A percentile compares a stretch with the other conserved stretches of the same genome.
Evolutionary conservation across 176 grass and related monocot species (phyloP).

Genomic region (Avena eriantha): DNA sequence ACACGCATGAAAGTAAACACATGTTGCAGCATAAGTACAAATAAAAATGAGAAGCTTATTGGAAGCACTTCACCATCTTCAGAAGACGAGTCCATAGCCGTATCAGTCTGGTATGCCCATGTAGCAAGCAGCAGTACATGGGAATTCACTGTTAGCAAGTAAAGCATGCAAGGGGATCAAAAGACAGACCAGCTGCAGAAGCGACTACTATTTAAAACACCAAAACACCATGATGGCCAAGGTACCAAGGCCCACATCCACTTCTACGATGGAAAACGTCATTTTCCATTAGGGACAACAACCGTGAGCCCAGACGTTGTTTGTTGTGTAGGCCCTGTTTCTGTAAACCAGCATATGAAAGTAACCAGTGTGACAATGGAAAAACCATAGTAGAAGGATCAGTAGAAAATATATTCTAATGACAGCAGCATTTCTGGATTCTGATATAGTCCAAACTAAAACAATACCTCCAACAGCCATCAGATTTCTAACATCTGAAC

Average conservation of each 20-base stretch:
- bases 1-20: not conserved
- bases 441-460: not conserved
- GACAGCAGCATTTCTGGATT: not conserved
- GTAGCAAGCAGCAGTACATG: not conserved
- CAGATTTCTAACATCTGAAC: not conserved
- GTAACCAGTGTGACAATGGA: not conserved
- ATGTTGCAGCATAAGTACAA: not conserved
- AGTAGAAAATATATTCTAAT: not conserved
- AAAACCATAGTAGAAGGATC: not conserved
- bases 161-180: not conserved
- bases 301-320: not conserved
- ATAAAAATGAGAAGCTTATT: not conserved
- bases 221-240: not conserved
- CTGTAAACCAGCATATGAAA: not conserved
- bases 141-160: not conserved
- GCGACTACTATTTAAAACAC: not conserved
- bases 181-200: not conserved
- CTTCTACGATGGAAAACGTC: not conserved
- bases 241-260: not conserved
- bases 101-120: not conserved
- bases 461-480: not conserved
- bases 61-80: not conserved
- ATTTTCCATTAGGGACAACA: not conserved
- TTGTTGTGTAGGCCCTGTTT: not conserved
- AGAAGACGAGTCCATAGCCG: not conserved